These are phyloP conservation scores for Boletus holoroseus DNA, from an alignment of 1,284 basidiomycete genomes.

Conservation along the genomic window DNA sequence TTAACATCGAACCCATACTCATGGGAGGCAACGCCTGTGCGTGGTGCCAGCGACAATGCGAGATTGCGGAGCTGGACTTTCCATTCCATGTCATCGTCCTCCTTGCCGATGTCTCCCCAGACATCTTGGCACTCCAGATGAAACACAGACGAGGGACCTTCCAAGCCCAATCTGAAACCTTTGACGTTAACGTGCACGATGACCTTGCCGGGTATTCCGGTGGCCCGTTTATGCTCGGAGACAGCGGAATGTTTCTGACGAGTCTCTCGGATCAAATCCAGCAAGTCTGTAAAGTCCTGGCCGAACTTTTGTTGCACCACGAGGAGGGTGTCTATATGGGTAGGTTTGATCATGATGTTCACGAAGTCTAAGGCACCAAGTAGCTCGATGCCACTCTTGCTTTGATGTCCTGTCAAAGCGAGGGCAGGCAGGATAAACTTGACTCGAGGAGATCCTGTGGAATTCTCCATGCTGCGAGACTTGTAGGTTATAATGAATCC, in stretches of 20 bases:
- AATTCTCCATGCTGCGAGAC: conserved; percentile 34
- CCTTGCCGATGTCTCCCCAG: conserved; percentile 51
- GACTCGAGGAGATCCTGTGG: conserved; percentile 42
- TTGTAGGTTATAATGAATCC: conserved; percentile 57
- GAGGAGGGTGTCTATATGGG: conserved; percentile 74
- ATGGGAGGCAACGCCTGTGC: conserved; percentile 34
- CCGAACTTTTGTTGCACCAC: conserved; percentile 81
- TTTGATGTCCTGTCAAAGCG: conserved; percentile 53
- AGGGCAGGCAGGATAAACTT: conserved; percentile 62
- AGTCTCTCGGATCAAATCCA: conserved; percentile 58
- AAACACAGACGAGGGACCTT: conserved; percentile 63
- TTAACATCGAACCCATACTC: conserved; percentile 48
- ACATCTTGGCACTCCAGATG: conserved; percentile 72
- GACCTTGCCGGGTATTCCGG: conserved; percentile 28
- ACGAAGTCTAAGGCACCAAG: conserved; percentile 62
- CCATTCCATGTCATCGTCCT: conserved; percentile 46
- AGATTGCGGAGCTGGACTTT: conserved; percentile 63
- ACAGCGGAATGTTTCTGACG: conserved; percentile 37
- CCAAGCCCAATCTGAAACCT: conserved; percentile 73
- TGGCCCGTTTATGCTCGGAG: conserved; percentile 17
- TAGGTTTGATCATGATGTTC: conserved; percentile 67
- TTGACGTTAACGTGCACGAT: conserved; percentile 59
- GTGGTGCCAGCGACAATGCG: conserved; percentile 68
- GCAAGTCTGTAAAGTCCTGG: conserved; percentile 77
- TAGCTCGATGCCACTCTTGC: conserved; percentile 45